Conservation (phyloP, 257 asterid genomes). For the Paulownia fortunei region DNA sequence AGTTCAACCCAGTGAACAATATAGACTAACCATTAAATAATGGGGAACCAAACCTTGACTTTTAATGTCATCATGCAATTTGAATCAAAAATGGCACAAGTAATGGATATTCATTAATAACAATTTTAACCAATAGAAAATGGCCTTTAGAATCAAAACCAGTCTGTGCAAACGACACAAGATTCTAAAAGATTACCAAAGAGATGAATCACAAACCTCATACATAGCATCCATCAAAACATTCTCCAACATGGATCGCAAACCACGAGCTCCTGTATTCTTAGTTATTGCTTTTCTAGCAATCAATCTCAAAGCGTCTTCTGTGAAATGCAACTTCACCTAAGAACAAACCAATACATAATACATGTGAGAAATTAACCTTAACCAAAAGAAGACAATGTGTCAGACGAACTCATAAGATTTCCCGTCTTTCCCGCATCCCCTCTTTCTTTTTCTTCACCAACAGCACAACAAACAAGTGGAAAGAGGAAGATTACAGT, state of each 20-base stretch:
- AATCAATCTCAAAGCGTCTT: slow-evolving; percentile 85
- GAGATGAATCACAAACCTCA: slow-evolving; percentile 62
- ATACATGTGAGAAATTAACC: background rate
- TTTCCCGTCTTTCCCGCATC: background rate
- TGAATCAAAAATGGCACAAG: background rate
- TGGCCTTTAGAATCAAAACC: background rate
- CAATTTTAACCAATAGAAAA: background rate
- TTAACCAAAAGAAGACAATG: background rate
- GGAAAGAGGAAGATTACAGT: background rate
- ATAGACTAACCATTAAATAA: too few relatives aligned
- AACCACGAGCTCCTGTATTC: slow-evolving; percentile 97
- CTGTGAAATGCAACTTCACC: slow-evolving; percentile 92
- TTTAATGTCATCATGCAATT: too few relatives aligned
- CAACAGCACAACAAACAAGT: background rate
- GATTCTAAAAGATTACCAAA: background rate
- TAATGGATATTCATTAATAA: background rate
- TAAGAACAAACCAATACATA: slow-evolving; percentile 33
- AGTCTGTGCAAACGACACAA: background rate
- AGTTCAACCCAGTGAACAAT: too few relatives aligned
- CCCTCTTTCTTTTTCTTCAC: background rate
- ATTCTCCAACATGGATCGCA: slow-evolving; percentile 87
- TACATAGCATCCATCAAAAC: slow-evolving; percentile 98
- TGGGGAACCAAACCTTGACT: too few relatives aligned
- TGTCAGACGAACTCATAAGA: background rate
- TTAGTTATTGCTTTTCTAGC: slow-evolving; percentile 85